A percentile compares a stretch with the other conserved stretches of the same genome.
Conservation (phyloP, 2,329 filamentous ascomycete genomes). For the Neonectria punicea region DNA sequence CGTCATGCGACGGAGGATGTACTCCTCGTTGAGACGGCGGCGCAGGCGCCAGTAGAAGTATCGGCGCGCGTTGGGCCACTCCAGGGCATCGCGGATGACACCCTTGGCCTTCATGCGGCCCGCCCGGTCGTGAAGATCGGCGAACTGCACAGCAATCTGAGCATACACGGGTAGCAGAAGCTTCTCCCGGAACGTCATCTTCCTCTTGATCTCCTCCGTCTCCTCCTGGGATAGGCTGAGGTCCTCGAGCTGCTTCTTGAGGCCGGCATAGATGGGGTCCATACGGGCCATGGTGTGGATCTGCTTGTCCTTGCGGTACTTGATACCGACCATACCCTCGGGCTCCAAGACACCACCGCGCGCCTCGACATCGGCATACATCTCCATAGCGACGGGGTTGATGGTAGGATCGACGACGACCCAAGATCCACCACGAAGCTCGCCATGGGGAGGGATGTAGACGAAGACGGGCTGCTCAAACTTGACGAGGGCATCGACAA, state of each 20-base stretch:
- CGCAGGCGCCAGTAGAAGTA: constrained; percentile 99
- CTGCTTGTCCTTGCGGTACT: constrained; percentile 97
- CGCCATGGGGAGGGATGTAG: constrained; percentile 96
- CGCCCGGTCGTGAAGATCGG: constrained; percentile 95
- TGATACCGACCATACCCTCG: constrained; percentile 98
- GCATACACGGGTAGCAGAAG: constrained; percentile 90
- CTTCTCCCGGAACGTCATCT: constrained; percentile 88
- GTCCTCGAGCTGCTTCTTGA: constrained; percentile 80
- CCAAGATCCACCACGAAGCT: constrained; percentile 98
- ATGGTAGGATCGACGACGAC: constrained; percentile 99
- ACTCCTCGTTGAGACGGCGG: constrained; percentile 95
- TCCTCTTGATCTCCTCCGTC: constrained; percentile 79
- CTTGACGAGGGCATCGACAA: constrained; percentile 97
- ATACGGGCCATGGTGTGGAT: constrained; percentile 96
- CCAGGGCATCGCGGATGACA: constrained; percentile 83
- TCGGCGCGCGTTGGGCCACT: constrained; percentile 89
- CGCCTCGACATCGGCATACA: constrained; percentile 96
- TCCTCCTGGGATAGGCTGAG: constrained; percentile 75
- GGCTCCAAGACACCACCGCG: constrained; percentile 98
- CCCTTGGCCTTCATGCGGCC: constrained; percentile 99
- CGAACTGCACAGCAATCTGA: constrained; percentile 96
- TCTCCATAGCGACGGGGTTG: constrained; percentile 96
- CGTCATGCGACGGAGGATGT: constrained; percentile 91
- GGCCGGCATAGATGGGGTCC: constrained; percentile 82
- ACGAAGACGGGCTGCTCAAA: constrained; percentile 99